A percentile compares a stretch with the other conserved stretches of the same genome.
Conservation (phyloP, 257 asterid species). For the Knoxia roxburghii region DNA sequence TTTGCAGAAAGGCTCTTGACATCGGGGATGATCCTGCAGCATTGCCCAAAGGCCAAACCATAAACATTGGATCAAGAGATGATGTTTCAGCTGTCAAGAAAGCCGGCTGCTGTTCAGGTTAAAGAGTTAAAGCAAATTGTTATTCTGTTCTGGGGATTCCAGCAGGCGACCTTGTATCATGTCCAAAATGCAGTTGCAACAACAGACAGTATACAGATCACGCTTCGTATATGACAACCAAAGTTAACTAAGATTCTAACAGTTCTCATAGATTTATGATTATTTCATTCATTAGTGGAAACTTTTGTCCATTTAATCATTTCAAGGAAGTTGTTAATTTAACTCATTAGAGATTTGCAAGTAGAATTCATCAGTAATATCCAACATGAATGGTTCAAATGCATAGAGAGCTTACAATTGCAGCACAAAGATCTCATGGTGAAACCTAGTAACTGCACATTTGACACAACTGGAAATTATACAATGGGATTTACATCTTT, state of each 20-base stretch:
- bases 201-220: neutral
- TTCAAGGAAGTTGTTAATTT: neutral
- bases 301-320: neutral
- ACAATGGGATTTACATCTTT: neutral
- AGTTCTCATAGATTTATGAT: neutral
- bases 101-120: constrained; percentile 71
- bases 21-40: constrained; percentile 64
- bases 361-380: neutral
- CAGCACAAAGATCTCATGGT: neutral
- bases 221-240: neutral
- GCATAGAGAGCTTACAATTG: neutral
- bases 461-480: neutral
- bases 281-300: neutral
- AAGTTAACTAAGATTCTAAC: neutral
- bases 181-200: constrained; percentile 3
- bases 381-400: neutral
- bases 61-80: constrained; percentile 56
- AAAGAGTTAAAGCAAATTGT: constrained; percentile 1
- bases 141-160: neutral
- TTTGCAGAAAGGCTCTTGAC: constrained; percentile 61
- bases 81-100: constrained; percentile 74
- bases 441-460: neutral
- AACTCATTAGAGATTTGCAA: neutral
- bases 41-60: constrained; percentile 64
- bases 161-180: constrained; percentile 9